Base-by-base conservation (phyloP, 306 rosid genomes). In the Astragalus glycyphyllos region DNA sequence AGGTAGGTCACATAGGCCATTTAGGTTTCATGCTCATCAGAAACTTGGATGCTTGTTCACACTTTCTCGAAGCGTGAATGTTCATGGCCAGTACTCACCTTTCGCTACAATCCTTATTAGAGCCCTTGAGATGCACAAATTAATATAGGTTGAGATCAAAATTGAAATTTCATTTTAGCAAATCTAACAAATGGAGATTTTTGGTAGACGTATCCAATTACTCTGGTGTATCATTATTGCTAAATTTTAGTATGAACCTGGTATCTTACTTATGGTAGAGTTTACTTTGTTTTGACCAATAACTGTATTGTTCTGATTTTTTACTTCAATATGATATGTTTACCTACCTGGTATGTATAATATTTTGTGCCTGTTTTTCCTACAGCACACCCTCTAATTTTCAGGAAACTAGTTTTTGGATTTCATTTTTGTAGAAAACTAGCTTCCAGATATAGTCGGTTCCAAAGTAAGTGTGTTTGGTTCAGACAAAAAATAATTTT, bases 1-100 rank as follows among this genome's bases (percentile, higher is more conserved):
- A 87, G 96, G 84, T 87, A 73, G 87, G 72, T 58, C 53, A 13
- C 69, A 45, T 38, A 65, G 78, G 58, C 71, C 20, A 44, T 55
- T 53, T 62, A 79, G 62, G 75, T 73, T 72, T 64, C 16, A 71
- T 65, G 77, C 72, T 32, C 77, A 50, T 78, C 57, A 61, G 49
- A 47, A 49, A 69, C 9, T 49, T 6, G 40, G 35, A 49, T 53
- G 56, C 53, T 66, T 23, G 20, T 60, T 35, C 34, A 58, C 16
- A n/a, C 51, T 45, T 55, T 56, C 48, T 14, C 17, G 71, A 83
- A 77, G 75, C 59, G 51, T 16, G 65, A 58, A 11, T 59, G 72
- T 58, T 64, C 50, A 23, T 44, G 48, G 54, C 48, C 63, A 10
- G 55, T 65, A 26, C 64, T 60, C 45, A 40, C 72, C 34, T 50